phyloP scores from a whole-genome alignment of 2,329 filamentous ascomycete genomes.

The Colletotrichum caudatum region DNA sequence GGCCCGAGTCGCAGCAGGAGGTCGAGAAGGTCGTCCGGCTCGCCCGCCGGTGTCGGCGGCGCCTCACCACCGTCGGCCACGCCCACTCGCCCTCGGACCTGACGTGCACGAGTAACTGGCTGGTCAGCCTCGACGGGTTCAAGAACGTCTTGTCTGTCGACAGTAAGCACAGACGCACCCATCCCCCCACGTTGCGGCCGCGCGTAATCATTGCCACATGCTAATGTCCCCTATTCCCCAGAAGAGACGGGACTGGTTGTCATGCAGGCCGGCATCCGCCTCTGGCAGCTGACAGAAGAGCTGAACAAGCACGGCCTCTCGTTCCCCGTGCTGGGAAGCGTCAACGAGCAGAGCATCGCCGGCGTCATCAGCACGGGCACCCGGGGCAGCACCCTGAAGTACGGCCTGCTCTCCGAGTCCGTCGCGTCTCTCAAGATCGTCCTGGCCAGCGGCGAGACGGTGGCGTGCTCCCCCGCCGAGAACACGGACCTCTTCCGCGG shows the following conservation, averaged over 20 bases:
- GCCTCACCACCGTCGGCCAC: conserved; percentile 86
- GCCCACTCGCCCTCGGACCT: conserved; percentile 93
- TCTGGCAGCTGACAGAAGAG: conserved; percentile 78
- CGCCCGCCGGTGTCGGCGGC: conserved; percentile 83
- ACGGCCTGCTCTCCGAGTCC: conserved; percentile 87
- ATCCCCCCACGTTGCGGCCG: neutral
- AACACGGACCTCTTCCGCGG: conserved; percentile 88
- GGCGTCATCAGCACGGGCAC: conserved; percentile 96
- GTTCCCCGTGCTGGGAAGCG: conserved; percentile 92
- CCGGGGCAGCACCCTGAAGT: conserved; percentile 86
- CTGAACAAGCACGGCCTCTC: conserved; percentile 83
- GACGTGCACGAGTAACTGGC: conserved; percentile 94
- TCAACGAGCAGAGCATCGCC: conserved; percentile 92
- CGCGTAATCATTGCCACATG: neutral
- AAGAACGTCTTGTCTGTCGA: conserved; percentile 79
- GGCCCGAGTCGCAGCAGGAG: conserved; percentile 83
- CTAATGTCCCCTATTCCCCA: conserved; percentile 46
- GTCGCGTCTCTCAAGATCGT: conserved; percentile 82
- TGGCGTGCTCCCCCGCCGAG: conserved; percentile 75
- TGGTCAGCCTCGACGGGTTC: conserved; percentile 91
- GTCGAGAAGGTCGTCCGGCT: conserved; percentile 86
- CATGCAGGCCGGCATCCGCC: conserved; percentile 89
- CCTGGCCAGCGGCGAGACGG: conserved; percentile 81
- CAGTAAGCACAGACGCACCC: conserved; percentile 32
- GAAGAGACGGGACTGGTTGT: conserved; percentile 73